Evolutionary conservation across 2,329 filamentous ascomycete genomes (phyloP), one percentile per base, ranked within the genome.

Genomic region (Monilinia fructigena): DNA sequence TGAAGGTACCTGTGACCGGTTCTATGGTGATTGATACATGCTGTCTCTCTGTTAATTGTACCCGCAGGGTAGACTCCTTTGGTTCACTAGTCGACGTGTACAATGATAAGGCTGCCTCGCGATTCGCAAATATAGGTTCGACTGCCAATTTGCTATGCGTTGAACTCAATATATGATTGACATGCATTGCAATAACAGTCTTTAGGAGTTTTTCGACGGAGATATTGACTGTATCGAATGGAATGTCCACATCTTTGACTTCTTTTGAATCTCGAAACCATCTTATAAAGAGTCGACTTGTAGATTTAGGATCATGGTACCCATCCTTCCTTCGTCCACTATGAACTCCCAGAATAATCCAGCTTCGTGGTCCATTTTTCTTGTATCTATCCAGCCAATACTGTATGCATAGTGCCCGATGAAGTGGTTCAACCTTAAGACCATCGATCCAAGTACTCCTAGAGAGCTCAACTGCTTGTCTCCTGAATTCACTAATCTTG

Each of bases 181-280:
- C 85, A 75, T 98, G 94, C 68, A 84, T 83, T 45, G 89, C 89
- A 72, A 96, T 89, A 23, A 93, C 86, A 45, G 84, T 83, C 72
- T 89, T 89, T 54, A 99, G 78, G 3, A 97, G 84, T 6, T 80
- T 76, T 75, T 97, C 92, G 60, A 91, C 83, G 3, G 90, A 95
- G 28, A 98, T 82, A 16, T 83, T 80, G 53, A 85, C 80, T 55
- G 84, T 80, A 74, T 96, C 85, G 45, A 97, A 82, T 2, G 82
- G 76, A 38, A 97, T 82, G n/a, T 86, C 79, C n/a, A 81, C 79
- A 66, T 89, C 85, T 69, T 85, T 83, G 52, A 93, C 86, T 75
- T 94, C 90, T 72, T 89, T 88, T 69, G 88, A 89, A 74, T 94
- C 89, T 66, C 91, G 87, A 77, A 96, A 93, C 94, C 95, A 99